These are phyloP conservation scores for Auriscalpium vulgare DNA, from an alignment of 768 basidiomycete genomes.

Conservation along the genomic window DNA sequence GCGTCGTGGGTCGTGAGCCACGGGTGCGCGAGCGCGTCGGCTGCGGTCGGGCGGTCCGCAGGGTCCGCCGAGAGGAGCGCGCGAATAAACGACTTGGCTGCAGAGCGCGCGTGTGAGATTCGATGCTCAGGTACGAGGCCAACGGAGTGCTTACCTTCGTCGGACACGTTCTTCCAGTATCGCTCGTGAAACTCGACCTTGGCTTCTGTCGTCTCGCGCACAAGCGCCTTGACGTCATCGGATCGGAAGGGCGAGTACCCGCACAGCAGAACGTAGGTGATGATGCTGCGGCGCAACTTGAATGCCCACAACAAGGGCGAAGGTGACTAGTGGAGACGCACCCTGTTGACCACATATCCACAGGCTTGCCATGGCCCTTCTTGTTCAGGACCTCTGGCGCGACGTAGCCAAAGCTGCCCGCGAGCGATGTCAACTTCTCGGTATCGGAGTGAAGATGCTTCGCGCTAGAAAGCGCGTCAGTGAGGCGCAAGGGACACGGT, in stretches of 20 bases:
- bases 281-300: slow-evolving; percentile 46
- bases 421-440: slow-evolving; percentile 63
- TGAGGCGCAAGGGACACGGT: not conserved
- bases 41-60: slow-evolving; percentile 59
- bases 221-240: slow-evolving; percentile 65
- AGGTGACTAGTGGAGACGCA: slow-evolving; percentile 26
- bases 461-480: slow-evolving; percentile 39
- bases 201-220: slow-evolving; percentile 78
- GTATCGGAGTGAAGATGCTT: slow-evolving; percentile 71
- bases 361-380: slow-evolving; percentile 83
- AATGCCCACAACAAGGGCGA: not conserved
- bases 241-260: slow-evolving; percentile 94
- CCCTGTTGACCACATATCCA: slow-evolving; percentile 94
- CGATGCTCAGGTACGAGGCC: not conserved
- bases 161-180: slow-evolving; percentile 89
- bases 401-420: slow-evolving; percentile 83
- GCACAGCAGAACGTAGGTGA: slow-evolving; percentile 90
- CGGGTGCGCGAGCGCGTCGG: slow-evolving; percentile 60
- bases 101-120: not conserved
- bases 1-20: slow-evolving; percentile 69
- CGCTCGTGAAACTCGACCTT: slow-evolving; percentile 87
- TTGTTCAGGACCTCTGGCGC: slow-evolving; percentile 84
- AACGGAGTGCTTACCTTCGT: slow-evolving; percentile 46
- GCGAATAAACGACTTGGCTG: slow-evolving; percentile 82
- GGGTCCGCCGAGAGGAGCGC: slow-evolving; percentile 68